Conservation (phyloP, 805 yeast genomes). For the Cyberlindnera japonica region DNA sequence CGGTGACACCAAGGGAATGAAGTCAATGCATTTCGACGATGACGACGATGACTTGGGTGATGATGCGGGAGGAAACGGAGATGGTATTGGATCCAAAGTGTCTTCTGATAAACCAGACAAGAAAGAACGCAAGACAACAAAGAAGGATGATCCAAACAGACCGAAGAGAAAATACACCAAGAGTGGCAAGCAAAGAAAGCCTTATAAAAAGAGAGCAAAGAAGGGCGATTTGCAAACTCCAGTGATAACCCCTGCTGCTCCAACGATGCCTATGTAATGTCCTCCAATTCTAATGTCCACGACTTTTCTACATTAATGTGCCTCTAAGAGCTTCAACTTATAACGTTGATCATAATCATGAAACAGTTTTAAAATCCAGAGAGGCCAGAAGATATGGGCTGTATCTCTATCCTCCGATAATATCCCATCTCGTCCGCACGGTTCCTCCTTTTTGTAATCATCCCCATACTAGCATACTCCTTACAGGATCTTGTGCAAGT, state of each 20-base stretch:
- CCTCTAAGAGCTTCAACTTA: no score
- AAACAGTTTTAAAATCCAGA: no score
- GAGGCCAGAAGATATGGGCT: no score
- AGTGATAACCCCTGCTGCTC: conserved; percentile 16
- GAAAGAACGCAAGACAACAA: conserved; percentile 13
- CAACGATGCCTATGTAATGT: conserved; percentile 8
- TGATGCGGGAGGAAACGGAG: conserved; percentile 18
- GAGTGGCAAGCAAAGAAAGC: conserved; percentile 32
- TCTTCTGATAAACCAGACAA: conserved; percentile 7
- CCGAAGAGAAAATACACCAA: conserved; percentile 30
- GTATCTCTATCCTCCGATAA: no score
- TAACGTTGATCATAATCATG: no score
- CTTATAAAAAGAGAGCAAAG: conserved; percentile 31
- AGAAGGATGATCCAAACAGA: conserved; percentile 23
- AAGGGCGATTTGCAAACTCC: conserved; percentile 21
- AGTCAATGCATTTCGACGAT: conserved; percentile 24
- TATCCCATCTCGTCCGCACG: no score
- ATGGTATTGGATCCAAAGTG: conserved; percentile 22
- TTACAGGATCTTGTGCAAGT: conserved; percentile 17
- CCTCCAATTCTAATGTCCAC: not conserved
- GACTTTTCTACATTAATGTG: no score
- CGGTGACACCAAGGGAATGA: conserved; percentile 44
- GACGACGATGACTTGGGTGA: conserved; percentile 29
- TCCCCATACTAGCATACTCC: not conserved
- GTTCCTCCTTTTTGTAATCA: no score